These are phyloP conservation scores for Pluteus cervinus DNA, from an alignment of 768 basidiomycete species.

Conservation along the genomic window DNA sequence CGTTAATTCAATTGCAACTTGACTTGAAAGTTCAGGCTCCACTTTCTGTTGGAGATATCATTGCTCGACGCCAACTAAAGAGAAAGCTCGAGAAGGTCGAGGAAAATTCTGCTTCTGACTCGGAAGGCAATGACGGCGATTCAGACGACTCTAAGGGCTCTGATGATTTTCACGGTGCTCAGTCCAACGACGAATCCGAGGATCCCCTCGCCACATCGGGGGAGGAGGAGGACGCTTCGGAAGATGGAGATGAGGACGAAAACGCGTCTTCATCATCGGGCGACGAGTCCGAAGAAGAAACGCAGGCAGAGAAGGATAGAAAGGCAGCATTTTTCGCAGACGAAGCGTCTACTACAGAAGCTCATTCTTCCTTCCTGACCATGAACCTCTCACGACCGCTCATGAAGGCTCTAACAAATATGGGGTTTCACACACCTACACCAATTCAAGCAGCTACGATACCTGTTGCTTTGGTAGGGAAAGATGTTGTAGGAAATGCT, in stretches of 20 bases:
- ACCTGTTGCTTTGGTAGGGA: slow-evolving; percentile 88
- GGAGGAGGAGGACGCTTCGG: slow-evolving; percentile 15
- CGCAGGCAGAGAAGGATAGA: slow-evolving; percentile 63
- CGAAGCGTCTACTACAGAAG: slow-evolving; percentile 37
- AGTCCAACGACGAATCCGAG: slow-evolving; percentile 19
- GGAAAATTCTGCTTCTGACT: slow-evolving; percentile 31
- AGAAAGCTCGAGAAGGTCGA: slow-evolving; percentile 61
- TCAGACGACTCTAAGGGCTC: slow-evolving; percentile 24
- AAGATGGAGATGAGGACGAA: slow-evolving; percentile 17
- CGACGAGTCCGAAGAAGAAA: slow-evolving; percentile 44
- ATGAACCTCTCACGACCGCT: slow-evolving; percentile 97
- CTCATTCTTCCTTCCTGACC: slow-evolving; percentile 77
- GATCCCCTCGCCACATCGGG: slow-evolving; percentile 24
- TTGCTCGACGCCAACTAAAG: slow-evolving; percentile 58
- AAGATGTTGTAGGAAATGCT: slow-evolving; percentile 93
- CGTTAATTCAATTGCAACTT: slow-evolving; percentile 7
- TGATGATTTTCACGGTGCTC: slow-evolving; percentile 9
- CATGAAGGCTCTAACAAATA: slow-evolving; percentile 79
- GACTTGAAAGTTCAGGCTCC: slow-evolving; percentile 40
- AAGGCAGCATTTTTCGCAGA: slow-evolving; percentile 89
- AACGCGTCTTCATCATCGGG: slow-evolving; percentile 18
- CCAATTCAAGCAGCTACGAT: slow-evolving; percentile 95
- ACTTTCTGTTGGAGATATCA: slow-evolving; percentile 91
- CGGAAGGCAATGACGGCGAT: slow-evolving; percentile 20
- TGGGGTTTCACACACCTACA: slow-evolving; percentile 81